Percentiles rank a stretch among this genome's conserved stretches.
Evolutionary conservation across 495 filamentous ascomycete genomes (phyloP).

Genomic region (Acidiella bohemica): DNA sequence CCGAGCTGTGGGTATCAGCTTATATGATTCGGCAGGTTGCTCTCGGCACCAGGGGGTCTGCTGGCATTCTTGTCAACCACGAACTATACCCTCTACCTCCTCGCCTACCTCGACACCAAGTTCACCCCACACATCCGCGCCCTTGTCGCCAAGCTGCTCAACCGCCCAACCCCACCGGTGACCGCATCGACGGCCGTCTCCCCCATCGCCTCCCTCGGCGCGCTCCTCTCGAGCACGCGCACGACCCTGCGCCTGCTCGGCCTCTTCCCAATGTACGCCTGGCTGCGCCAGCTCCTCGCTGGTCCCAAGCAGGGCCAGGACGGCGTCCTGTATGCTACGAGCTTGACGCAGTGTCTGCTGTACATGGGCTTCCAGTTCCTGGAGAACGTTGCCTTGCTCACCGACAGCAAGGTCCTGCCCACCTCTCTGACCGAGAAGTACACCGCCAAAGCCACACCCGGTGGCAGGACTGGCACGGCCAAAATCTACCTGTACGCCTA

Average conservation of each 20-base stretch:
- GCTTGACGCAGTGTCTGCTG: conserved; percentile 20
- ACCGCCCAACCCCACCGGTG: conserved; percentile 6
- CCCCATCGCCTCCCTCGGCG: conserved; percentile 22
- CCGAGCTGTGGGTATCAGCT: neutral
- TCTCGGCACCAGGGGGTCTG: conserved; percentile 27
- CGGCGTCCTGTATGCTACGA: conserved; percentile 23
- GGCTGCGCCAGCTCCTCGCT: conserved; percentile 22
- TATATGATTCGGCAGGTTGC: conserved; percentile 15
- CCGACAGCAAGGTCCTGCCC: conserved; percentile 21
- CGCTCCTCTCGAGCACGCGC: conserved; percentile 23
- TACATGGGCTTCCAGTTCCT: conserved; percentile 28
- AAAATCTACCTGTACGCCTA: conserved; percentile 24
- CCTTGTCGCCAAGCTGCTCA: conserved; percentile 18
- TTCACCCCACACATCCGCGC: conserved; percentile 13
- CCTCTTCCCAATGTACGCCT: conserved; percentile 27
- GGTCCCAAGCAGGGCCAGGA: conserved; percentile 24
- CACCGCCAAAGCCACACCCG: conserved; percentile 17
- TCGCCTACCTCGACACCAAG: conserved; percentile 25
- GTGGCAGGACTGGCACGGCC: conserved; percentile 12
- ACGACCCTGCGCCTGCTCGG: conserved; percentile 29
- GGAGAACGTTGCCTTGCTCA: conserved; percentile 25
- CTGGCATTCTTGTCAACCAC: conserved; percentile 26
- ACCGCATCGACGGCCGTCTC: conserved; percentile 6
- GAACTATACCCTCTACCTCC: conserved; percentile 30
- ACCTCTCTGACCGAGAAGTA: too few relatives aligned